Conservation (phyloP, 495 filamentous ascomycete species). For the Aspergillus sclerotiicarbonarius region DNA sequence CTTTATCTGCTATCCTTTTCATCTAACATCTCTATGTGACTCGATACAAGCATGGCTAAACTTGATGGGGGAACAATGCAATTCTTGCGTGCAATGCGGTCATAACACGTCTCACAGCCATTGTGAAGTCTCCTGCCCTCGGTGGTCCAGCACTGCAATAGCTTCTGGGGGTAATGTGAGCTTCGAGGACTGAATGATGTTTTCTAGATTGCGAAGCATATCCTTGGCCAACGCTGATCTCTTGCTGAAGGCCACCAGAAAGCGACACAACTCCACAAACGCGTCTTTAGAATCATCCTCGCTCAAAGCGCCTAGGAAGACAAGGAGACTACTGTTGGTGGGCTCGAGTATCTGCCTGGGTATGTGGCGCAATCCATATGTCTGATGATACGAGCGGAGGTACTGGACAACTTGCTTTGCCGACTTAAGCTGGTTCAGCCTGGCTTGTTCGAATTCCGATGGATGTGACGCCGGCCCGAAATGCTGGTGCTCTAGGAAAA, state of each 20-base stretch:
- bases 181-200: constrained; percentile 13
- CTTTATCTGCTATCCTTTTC: not conserved
- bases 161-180: constrained; percentile 31
- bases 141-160: constrained; percentile 22
- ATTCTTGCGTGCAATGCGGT: not conserved
- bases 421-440: constrained; percentile 22
- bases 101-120: constrained; percentile 1
- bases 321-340: constrained; percentile 27
- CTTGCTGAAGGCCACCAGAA: constrained; percentile 28
- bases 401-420: constrained; percentile 32
- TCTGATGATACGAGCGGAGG: constrained; percentile 28
- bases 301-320: constrained; percentile 24
- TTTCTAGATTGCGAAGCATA: constrained; percentile 27
- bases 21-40: not conserved
- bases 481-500: constrained; percentile 21
- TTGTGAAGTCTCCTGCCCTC: constrained; percentile 12
- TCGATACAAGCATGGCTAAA: not conserved
- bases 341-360: constrained; percentile 34
- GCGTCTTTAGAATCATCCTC: constrained; percentile 25
- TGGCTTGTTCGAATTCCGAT: constrained; percentile 16
- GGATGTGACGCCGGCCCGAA: constrained; percentile 9
- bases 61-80: no score
- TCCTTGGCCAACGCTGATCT: constrained; percentile 28
- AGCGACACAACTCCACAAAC: constrained; percentile 36
- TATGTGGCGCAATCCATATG: constrained; percentile 35